A percentile compares a stretch with the other conserved stretches of the same genome.
Conservation (phyloP, 2,329 filamentous ascomycete species). For the Sporothrix phasma region DNA sequence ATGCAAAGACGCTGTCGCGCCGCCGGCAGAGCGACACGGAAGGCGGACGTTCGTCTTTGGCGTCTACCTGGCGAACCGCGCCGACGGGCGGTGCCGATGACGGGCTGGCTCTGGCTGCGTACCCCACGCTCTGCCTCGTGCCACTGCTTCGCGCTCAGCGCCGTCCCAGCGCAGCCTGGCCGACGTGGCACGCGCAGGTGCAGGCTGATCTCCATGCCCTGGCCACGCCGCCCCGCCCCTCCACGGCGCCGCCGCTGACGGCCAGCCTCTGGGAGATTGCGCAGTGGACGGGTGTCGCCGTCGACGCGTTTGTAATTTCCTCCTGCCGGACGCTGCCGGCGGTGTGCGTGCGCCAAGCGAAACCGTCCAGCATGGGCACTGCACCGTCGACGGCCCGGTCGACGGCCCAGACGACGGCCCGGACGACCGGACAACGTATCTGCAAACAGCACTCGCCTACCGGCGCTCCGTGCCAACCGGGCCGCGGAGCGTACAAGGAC, state of each 20-base stretch:
- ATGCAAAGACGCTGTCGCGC: slow-evolving; percentile 37
- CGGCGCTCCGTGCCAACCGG: slow-evolving; percentile 21
- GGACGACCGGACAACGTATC: background rate
- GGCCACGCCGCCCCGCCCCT: slow-evolving; percentile 30
- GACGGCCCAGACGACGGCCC: too few species aligned
- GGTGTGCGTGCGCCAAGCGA: too few species aligned
- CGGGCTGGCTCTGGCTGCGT: slow-evolving; percentile 33
- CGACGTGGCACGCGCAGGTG: slow-evolving; percentile 47
- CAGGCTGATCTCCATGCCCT: slow-evolving; percentile 60
- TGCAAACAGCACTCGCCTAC: slow-evolving; percentile 5
- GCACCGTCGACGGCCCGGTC: too few species aligned
- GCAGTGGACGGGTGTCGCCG: slow-evolving; percentile 60
- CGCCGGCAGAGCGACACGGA: slow-evolving; percentile 26
- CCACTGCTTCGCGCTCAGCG: slow-evolving; percentile 53
- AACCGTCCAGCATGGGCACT: too few species aligned
- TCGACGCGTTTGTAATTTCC: slow-evolving; percentile 77
- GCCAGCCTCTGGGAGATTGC: slow-evolving; percentile 61
- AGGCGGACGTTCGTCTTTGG: slow-evolving; percentile 70
- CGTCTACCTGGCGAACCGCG: slow-evolving; percentile 73
- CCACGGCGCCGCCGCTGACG: slow-evolving; percentile 37
- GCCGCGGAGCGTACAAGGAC: slow-evolving; percentile 24
- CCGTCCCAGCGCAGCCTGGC: slow-evolving; percentile 29
- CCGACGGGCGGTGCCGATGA: slow-evolving; percentile 28
- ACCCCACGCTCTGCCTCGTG: slow-evolving; percentile 70
- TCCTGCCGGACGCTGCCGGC: slow-evolving; percentile 35